Evolutionary conservation across 257 asterid genomes (phyloP).

Genomic region (Pogostemon cablin): DNA sequence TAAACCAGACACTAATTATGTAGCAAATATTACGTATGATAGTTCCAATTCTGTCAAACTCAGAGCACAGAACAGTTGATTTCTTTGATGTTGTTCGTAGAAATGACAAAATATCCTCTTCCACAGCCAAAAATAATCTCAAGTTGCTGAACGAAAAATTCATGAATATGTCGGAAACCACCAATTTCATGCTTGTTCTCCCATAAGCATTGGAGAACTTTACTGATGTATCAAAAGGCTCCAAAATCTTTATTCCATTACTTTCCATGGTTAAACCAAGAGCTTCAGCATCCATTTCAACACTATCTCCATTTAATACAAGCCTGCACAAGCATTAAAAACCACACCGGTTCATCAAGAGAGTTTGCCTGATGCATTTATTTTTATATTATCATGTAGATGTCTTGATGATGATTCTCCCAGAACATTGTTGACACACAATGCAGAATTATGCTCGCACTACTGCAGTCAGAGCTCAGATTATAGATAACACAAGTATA

Average conservation of each 20-base stretch:
- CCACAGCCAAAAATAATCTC: constrained; percentile 86
- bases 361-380: not conserved
- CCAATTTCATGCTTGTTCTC: constrained; percentile 70
- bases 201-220: constrained; percentile 69
- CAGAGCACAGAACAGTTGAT: constrained; percentile 80
- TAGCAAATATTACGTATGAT: constrained; percentile 56
- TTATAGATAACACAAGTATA: not conserved
- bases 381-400: constrained; percentile 5
- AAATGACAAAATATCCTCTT: constrained; percentile 89
- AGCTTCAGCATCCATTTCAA: constrained; percentile 69
- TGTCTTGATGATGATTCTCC: not conserved
- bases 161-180: constrained; percentile 85
- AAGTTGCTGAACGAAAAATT: constrained; percentile 91
- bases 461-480: not conserved
- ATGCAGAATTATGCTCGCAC: not conserved
- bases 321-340: constrained; percentile 59
- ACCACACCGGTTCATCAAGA: constrained; percentile 19
- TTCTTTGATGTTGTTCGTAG: constrained; percentile 84
- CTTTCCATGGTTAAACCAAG: constrained; percentile 94
- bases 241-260: constrained; percentile 91
- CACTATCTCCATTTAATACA: constrained; percentile 68
- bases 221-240: constrained; percentile 86
- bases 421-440: not conserved
- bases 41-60: constrained; percentile 86
- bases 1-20: constrained; percentile 3